Conservation (phyloP, 1,284 basidiomycete genomes). For the Trichosporon sp. region DNA sequence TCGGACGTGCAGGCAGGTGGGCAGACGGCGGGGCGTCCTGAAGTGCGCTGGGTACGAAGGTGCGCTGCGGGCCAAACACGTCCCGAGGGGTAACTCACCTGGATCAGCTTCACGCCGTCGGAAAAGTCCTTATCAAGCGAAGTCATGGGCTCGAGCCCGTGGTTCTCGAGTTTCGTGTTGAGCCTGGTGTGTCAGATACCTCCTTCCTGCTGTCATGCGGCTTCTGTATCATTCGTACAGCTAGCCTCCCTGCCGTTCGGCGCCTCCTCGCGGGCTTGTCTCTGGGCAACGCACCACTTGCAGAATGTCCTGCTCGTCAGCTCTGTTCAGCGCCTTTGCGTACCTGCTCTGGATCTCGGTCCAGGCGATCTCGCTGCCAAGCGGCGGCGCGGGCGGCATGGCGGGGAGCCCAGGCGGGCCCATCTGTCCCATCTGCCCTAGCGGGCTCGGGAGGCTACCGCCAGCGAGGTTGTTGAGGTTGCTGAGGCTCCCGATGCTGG, state of each 20-base stretch:
- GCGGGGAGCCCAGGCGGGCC: not conserved
- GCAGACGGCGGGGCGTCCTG: no score
- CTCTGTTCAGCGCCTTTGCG: not conserved
- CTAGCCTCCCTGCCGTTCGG: no score
- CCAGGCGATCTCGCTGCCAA: conserved; percentile 21
- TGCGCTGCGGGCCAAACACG: conserved; percentile 2
- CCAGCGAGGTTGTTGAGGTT: not conserved
- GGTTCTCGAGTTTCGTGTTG: conserved; percentile 85
- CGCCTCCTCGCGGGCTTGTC: not conserved
- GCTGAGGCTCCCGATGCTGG: not conserved
- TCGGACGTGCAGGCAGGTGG: no score
- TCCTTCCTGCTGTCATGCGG: not conserved
- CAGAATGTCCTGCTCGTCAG: conserved; percentile 42
- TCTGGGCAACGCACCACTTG: conserved; percentile 38
- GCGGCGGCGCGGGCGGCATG: conserved; percentile 5
- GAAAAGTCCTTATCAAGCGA: conserved; percentile 86
- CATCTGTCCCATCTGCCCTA: not conserved
- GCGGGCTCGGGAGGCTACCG: not conserved
- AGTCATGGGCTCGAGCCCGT: conserved; percentile 82
- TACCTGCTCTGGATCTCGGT: conserved; percentile 21
- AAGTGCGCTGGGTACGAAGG: not conserved
- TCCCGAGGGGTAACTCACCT: conserved; percentile 31
- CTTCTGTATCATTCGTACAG: no score
- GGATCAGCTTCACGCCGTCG: conserved; percentile 90
- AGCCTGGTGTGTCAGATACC: conserved; percentile 59